Evolutionary conservation across 2,329 filamentous ascomycete species (phyloP).

Genomic region (Bimuria novae-zelandiae): DNA sequence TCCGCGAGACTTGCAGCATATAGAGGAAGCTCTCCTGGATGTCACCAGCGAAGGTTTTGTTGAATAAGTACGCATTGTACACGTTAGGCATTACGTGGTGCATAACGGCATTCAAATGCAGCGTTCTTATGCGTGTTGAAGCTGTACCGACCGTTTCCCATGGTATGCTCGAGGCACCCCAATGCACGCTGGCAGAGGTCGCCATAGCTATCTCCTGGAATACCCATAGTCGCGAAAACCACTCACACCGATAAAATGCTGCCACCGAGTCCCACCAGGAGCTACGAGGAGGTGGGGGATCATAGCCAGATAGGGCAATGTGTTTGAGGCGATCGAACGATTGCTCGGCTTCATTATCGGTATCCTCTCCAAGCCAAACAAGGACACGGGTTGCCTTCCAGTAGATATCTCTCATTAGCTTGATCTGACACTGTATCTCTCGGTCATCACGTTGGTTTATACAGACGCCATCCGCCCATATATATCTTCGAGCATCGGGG

Average conservation of each 20-base stretch:
- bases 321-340: not conserved
- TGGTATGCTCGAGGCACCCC: not conserved
- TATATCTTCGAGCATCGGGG: not conserved
- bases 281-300: not conserved
- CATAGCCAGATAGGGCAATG: not conserved
- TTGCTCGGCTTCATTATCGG: not conserved
- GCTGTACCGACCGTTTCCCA: not conserved
- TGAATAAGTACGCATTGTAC: not conserved
- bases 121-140: not conserved
- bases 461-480: constrained; percentile 24
- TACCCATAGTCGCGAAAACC: constrained; percentile 16
- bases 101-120: not conserved
- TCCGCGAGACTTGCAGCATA: not conserved
- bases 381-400: constrained; percentile 14
- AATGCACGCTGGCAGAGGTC: constrained; percentile 1
- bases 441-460: constrained; percentile 10
- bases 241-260: constrained; percentile 4
- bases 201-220: constrained; percentile 14
- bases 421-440: constrained; percentile 18
- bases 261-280: not conserved
- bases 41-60: not conserved
- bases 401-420: constrained; percentile 20
- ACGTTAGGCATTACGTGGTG: not conserved
- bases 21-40: not conserved
- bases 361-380: constrained; percentile 18